These are phyloP conservation scores for Candida nanaspora DNA, from an alignment of 805 yeast genomes.

Conservation along the genomic window DNA sequence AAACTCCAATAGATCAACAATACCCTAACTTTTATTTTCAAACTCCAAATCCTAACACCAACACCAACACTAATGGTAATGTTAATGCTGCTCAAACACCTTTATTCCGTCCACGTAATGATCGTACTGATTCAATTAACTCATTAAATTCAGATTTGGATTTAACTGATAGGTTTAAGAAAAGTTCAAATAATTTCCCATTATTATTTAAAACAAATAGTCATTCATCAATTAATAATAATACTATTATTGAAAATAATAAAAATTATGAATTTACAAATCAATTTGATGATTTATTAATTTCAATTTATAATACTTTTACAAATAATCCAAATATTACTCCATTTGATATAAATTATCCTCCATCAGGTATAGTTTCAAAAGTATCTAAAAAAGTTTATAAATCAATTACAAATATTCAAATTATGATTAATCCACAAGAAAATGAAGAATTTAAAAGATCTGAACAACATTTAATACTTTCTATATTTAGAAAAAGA, in stretches of 20 bases:
- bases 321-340: constrained; percentile 55
- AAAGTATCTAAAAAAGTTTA: constrained; percentile 52
- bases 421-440: neutral
- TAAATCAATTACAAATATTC: constrained; percentile 16
- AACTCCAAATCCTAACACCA: too few species aligned
- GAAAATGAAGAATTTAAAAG: neutral
- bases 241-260: neutral
- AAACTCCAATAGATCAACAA: constrained; percentile 17
- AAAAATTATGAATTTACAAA: constrained; percentile 20
- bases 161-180: neutral
- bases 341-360: constrained; percentile 58
- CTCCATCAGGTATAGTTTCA: constrained; percentile 62
- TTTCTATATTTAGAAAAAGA: constrained; percentile 22
- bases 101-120: neutral
- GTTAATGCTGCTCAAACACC: neutral
- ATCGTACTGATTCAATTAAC: neutral
- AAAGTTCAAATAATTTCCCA: neutral
- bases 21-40: neutral
- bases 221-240: neutral
- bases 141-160: neutral
- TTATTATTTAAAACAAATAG: neutral
- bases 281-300: constrained; percentile 37
- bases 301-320: constrained; percentile 39
- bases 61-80: neutral
- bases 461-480: neutral